phyloP scores from a whole-genome alignment of 441 rosid genomes.

The Erodium moschatum region DNA sequence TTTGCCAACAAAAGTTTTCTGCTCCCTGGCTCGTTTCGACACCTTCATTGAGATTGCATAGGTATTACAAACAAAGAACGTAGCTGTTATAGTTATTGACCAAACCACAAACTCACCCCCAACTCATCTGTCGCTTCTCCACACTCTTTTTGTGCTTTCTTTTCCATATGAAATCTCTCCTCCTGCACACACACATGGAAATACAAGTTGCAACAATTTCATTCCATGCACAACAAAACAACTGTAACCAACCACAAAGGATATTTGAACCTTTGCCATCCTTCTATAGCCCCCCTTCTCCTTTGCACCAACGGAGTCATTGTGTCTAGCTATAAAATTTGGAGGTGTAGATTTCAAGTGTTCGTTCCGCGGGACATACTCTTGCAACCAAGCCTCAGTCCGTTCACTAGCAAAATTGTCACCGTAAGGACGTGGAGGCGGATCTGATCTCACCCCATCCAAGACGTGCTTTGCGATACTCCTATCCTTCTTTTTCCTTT shows the following conservation, averaged over 20 bases:
- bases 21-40: constrained; percentile 27
- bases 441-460: constrained; percentile 40
- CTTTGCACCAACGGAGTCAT: constrained; percentile 31
- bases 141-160: constrained; percentile 28
- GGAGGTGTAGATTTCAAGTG: constrained; percentile 32
- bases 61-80: constrained; percentile 10
- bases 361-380: constrained; percentile 31
- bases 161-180: constrained; percentile 33
- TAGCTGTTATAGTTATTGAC: constrained; percentile 5
- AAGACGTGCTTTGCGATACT: constrained; percentile 35
- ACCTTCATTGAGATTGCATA: constrained; percentile 32
- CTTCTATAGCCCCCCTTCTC: constrained; percentile 38
- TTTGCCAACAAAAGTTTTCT: constrained; percentile 16
- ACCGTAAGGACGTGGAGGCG: constrained; percentile 25
- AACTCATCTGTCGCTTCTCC: constrained; percentile 32
- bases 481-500: constrained; percentile 29
- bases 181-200: constrained; percentile 27
- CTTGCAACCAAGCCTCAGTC: constrained; percentile 27
- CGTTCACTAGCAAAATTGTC: constrained; percentile 26
- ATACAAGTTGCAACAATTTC: constrained; percentile 13
- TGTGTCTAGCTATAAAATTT: constrained; percentile 27
- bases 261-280: constrained; percentile 33
- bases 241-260: background rate
- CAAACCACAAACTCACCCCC: constrained; percentile 35
- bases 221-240: background rate